Conservation (phyloP, 768 basidiomycete genomes). For the Rhodotorula diobovata region DNA sequence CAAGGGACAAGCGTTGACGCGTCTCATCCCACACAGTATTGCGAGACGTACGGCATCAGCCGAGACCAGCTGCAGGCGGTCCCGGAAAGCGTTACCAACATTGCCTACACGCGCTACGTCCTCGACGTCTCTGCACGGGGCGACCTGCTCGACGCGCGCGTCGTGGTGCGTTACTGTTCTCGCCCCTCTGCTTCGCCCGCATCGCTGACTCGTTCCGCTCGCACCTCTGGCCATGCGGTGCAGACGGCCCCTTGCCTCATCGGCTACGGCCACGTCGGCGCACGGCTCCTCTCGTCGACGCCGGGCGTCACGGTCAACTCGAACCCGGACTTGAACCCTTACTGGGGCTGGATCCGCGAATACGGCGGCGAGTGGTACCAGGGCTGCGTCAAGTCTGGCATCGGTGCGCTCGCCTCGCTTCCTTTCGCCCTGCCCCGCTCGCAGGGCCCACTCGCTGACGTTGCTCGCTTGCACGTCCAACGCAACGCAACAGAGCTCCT, state of each 20-base stretch:
- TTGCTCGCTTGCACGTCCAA: no score
- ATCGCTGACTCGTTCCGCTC: not conserved
- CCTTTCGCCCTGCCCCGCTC: not conserved
- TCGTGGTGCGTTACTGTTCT: constrained; percentile 52
- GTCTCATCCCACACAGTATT: constrained; percentile 51
- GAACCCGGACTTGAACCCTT: constrained; percentile 65
- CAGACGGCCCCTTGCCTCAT: constrained; percentile 71
- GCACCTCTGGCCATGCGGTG: not conserved
- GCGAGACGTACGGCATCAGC: constrained; percentile 65
- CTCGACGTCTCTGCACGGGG: constrained; percentile 75
- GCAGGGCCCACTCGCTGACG: not conserved
- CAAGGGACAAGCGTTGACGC: not conserved
- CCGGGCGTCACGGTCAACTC: constrained; percentile 52
- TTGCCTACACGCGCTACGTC: constrained; percentile 81
- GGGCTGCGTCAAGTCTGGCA: constrained; percentile 63
- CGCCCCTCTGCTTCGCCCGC: not conserved
- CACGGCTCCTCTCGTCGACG: constrained; percentile 67
- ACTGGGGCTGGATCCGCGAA: constrained; percentile 57
- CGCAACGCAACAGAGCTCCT: constrained; percentile 54
- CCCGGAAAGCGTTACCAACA: constrained; percentile 65
- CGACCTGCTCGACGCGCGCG: constrained; percentile 65
- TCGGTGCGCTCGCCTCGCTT: constrained; percentile 55
- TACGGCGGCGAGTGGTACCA: constrained; percentile 72
- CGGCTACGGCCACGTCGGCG: constrained; percentile 87
- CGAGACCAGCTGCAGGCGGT: constrained; percentile 55